Percentiles rank a stretch among this genome's conserved stretches.
phyloP scores from a whole-genome alignment of 805 yeast species.

The Blastobotrys peoriensis region DNA sequence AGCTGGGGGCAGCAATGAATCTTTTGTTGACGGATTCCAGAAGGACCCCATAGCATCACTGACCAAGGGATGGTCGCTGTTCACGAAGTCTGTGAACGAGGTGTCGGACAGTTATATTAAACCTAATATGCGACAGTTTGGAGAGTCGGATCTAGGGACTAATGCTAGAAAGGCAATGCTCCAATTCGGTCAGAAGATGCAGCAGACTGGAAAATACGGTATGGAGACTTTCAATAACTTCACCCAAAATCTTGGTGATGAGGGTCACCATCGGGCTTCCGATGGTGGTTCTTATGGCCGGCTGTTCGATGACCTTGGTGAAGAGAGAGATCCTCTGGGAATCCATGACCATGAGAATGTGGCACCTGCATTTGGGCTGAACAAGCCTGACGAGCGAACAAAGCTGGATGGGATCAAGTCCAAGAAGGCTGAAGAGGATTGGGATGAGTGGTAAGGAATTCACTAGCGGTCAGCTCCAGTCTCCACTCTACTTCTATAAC shows the following conservation, averaged over 20 bases:
- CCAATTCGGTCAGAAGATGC: conserved; percentile 92
- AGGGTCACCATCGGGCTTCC: conserved; percentile 30
- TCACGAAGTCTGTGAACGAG: conserved; percentile 79
- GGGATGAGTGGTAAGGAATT: conserved; percentile 24
- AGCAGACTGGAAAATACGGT: conserved; percentile 76
- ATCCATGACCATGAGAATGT: conserved; percentile 32
- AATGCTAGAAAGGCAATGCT: conserved; percentile 92
- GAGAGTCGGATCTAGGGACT: conserved; percentile 68
- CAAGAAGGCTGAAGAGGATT: conserved; percentile 21
- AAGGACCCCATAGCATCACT: conserved; percentile 90
- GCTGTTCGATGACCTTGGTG: conserved; percentile 52
- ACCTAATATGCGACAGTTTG: conserved; percentile 80
- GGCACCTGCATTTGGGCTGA: conserved; percentile 63
- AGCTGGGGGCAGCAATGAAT: conserved; percentile 16
- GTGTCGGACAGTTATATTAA: conserved; percentile 85
- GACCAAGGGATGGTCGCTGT: conserved; percentile 89
- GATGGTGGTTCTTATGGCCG: conserved; percentile 23
- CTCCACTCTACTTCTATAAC: neutral
- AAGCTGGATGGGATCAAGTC: conserved; percentile 41
- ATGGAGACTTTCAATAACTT: conserved; percentile 58
- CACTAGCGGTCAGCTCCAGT: neutral
- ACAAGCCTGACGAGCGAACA: conserved; percentile 54
- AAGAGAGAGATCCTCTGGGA: conserved; percentile 25
- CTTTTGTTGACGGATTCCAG: conserved; percentile 27
- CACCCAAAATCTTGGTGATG: conserved; percentile 39